These are phyloP conservation scores for Annona squamosa DNA, from an alignment of 164 flowering plant genomes.

Conservation along the genomic window DNA sequence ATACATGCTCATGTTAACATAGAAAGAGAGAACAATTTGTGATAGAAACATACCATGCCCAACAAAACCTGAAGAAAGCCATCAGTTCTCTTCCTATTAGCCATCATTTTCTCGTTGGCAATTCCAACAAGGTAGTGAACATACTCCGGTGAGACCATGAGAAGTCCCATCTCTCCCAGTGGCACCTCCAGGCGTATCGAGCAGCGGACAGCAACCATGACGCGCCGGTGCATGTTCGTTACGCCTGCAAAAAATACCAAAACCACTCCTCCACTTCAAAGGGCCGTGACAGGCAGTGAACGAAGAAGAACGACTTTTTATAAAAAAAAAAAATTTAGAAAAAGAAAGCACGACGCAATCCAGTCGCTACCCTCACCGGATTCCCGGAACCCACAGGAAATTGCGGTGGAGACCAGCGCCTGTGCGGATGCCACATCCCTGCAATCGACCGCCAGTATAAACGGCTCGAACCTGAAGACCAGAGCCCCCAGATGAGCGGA, in stretches of 20 bases:
- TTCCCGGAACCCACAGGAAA: slow-evolving; percentile 70
- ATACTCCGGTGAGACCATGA: slow-evolving; percentile 61
- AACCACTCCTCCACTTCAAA: neutral
- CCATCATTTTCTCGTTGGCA: slow-evolving; percentile 74
- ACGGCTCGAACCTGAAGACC: slow-evolving; percentile 79
- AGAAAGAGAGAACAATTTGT: no score
- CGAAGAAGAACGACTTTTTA: neutral
- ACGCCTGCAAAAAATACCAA: slow-evolving; percentile 28
- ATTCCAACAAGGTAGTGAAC: slow-evolving; percentile 54
- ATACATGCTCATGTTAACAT: no score
- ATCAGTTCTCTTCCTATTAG: slow-evolving; percentile 62
- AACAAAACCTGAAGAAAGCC: slow-evolving; percentile 45
- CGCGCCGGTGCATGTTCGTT: slow-evolving; percentile 51
- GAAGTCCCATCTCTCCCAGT: slow-evolving; percentile 34
- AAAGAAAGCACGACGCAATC: neutral
- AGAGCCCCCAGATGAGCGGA: slow-evolving; percentile 22
- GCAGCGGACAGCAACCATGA: slow-evolving; percentile 69
- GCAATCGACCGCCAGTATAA: slow-evolving; percentile 78
- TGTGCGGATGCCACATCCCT: slow-evolving; percentile 50
- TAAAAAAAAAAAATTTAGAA: neutral
- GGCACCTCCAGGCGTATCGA: slow-evolving; percentile 90
- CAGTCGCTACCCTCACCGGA: slow-evolving; percentile 25
- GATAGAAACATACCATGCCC: slow-evolving; percentile 6
- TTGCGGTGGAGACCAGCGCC: slow-evolving; percentile 53
- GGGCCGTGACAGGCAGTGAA: neutral